A percentile compares a stretch with the other conserved stretches of the same genome.
Conservation (phyloP, 108 stramenopile species). For the Aurantiochytrium sp. region DNA sequence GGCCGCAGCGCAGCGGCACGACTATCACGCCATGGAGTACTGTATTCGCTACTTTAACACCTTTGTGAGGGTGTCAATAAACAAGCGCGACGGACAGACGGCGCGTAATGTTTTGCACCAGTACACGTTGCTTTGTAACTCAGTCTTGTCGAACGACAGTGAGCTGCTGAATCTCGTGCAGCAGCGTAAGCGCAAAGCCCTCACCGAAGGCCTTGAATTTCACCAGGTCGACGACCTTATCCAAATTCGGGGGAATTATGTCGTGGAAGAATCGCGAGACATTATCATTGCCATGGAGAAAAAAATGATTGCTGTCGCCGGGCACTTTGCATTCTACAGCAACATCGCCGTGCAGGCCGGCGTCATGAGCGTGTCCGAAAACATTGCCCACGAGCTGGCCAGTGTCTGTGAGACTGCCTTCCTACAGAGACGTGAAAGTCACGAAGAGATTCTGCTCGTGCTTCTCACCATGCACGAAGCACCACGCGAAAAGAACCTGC, state of each 20-base stretch:
- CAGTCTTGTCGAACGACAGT: not conserved
- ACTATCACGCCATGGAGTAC: slow-evolving; percentile 6
- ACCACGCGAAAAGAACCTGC: not conserved
- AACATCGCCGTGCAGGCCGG: not conserved
- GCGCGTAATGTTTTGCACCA: not conserved
- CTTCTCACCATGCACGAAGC: not conserved
- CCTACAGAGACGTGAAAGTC: not conserved
- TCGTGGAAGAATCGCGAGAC: not conserved
- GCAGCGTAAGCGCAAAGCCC: not conserved
- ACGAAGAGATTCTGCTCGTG: not conserved
- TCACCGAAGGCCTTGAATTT: not conserved
- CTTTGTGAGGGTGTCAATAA: not conserved
- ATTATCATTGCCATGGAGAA: slow-evolving; percentile 17
- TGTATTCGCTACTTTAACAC: not conserved
- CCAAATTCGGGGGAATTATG: not conserved
- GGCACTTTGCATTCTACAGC: not conserved
- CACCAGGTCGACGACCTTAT: not conserved
- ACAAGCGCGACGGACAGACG: not conserved
- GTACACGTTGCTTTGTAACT: not conserved
- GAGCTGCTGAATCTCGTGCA: slow-evolving; percentile 2
- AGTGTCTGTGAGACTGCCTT: not conserved
- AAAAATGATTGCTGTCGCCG: not conserved
- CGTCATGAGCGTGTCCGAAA: not conserved
- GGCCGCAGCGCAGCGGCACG: not conserved
- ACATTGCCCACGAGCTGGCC: not conserved